Evolutionary conservation across 2,329 filamentous ascomycete species (phyloP).

Genomic region (Huntiella abstrusa): DNA sequence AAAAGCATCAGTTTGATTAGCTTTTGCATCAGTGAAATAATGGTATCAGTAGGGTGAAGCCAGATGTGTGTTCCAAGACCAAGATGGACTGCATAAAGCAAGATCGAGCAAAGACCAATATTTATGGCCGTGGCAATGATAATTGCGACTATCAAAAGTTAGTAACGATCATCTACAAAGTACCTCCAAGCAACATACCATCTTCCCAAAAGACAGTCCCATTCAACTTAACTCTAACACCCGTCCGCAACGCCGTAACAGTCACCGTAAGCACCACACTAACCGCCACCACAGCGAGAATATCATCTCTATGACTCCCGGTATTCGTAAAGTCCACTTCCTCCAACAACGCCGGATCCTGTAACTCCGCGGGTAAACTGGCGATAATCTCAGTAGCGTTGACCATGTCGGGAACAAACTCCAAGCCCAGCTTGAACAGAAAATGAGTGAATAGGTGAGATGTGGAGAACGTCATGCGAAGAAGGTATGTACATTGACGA

Average conservation of each 20-base stretch:
- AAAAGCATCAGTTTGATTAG: slow-evolving; percentile 15
- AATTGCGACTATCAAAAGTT: not conserved
- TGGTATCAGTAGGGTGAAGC: not conserved
- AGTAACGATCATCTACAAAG: not conserved
- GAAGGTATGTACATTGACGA: no score
- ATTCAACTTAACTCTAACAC: slow-evolving; percentile 3
- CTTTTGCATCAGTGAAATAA: slow-evolving; percentile 3
- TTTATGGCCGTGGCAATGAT: slow-evolving; percentile 7
- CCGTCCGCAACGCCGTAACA: slow-evolving; percentile 6
- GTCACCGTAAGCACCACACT: slow-evolving; percentile 1
- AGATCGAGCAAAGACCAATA: not conserved
- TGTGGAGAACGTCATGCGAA: no score
- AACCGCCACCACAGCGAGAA: not conserved
- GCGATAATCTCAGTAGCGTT: no score
- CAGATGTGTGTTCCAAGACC: slow-evolving; percentile 10
- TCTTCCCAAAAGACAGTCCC: slow-evolving; percentile 9
- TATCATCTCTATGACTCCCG: no score
- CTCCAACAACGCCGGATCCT: no score
- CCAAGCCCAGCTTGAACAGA: no score
- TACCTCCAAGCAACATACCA: slow-evolving; percentile 2
- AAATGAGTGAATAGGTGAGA: no score
- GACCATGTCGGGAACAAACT: no score
- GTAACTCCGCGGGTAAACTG: no score
- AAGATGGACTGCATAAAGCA: slow-evolving; percentile 6
- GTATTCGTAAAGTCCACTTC: no score